These are phyloP conservation scores for Blastobotrys arbuscula DNA, from an alignment of 1,139 yeast genomes.

Conservation along the genomic window DNA sequence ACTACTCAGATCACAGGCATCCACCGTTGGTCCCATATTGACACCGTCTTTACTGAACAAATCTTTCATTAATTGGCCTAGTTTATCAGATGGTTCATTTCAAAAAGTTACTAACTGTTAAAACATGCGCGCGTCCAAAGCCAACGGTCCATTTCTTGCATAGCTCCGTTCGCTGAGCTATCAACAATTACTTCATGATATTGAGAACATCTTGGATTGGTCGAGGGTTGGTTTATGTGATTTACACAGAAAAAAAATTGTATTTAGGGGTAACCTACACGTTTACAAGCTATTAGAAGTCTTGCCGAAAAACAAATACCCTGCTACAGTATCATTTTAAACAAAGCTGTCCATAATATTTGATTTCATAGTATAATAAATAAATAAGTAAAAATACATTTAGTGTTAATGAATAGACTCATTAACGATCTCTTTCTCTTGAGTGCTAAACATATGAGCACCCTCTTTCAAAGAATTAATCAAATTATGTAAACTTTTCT, in stretches of 20 bases:
- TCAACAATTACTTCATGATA: not conserved
- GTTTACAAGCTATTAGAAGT: too few species aligned
- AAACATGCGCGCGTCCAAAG: constrained; percentile 14
- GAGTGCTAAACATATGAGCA: constrained; percentile 33
- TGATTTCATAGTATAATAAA: not conserved
- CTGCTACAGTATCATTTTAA: too few species aligned
- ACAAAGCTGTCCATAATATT: too few species aligned
- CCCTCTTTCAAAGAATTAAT: constrained; percentile 37
- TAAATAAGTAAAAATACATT: not conserved
- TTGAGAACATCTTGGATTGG: too few species aligned
- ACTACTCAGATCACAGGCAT: constrained; percentile 10
- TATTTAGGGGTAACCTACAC: too few species aligned
- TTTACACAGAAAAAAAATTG: too few species aligned
- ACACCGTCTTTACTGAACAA: constrained; percentile 13
- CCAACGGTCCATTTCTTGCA: constrained; percentile 16
- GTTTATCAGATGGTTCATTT: not conserved
- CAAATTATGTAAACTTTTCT: constrained; percentile 31
- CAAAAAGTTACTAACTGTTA: constrained; percentile 10
- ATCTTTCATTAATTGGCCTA: constrained; percentile 13
- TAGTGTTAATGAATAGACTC: not conserved
- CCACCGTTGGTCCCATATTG: constrained; percentile 13
- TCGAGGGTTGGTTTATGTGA: too few species aligned
- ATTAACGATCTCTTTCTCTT: constrained; percentile 22
- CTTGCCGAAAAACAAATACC: too few species aligned
- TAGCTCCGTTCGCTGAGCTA: not conserved